A percentile compares a stretch with the other conserved stretches of the same genome.
Conservation (phyloP, 805 yeast species). For the Myxozyma mucilagina region DNA sequence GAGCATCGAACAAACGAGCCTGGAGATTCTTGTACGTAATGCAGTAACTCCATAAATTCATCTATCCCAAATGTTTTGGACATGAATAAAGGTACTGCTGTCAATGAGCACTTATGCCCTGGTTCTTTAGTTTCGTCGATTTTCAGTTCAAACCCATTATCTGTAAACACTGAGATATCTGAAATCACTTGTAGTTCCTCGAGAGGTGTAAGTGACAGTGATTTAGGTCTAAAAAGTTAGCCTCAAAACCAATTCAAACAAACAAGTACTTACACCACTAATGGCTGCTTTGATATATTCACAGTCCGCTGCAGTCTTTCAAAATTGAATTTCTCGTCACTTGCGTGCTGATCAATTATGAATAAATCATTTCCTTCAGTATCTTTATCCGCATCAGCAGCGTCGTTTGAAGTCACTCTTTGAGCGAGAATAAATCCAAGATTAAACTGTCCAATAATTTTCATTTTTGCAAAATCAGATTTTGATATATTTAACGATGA, state of each 20-base stretch:
- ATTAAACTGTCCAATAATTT: conserved; percentile 89
- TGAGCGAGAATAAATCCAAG: conserved; percentile 87
- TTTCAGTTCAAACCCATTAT: conserved; percentile 73
- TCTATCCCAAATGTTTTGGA: conserved; percentile 58
- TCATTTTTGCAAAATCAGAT: conserved; percentile 71
- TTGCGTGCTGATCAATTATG: conserved; percentile 95
- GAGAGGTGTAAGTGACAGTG: conserved; percentile 65
- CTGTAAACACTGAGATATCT: conserved; percentile 55
- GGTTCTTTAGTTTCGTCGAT: conserved; percentile 54
- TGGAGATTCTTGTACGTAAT: conserved; percentile 59
- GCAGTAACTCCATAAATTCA: conserved; percentile 78
- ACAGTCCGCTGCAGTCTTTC: conserved; percentile 63
- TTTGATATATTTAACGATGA: conserved; percentile 66
- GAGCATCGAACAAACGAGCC: conserved; percentile 59
- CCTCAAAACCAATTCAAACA: not conserved
- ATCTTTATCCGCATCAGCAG: conserved; percentile 16
- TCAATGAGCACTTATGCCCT: conserved; percentile 57
- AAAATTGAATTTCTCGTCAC: conserved; percentile 92
- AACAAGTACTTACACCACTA: conserved; percentile 47
- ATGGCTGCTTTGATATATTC: conserved; percentile 63
- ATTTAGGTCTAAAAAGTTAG: conserved; percentile 42
- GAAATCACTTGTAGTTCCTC: conserved; percentile 76
- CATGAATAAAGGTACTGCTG: conserved; percentile 73
- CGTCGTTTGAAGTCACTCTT: conserved; percentile 38
- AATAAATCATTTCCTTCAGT: conserved; percentile 57